Base-by-base conservation (phyloP, 2,329 filamentous ascomycete species). In the Alternaria tenuissima region DNA sequence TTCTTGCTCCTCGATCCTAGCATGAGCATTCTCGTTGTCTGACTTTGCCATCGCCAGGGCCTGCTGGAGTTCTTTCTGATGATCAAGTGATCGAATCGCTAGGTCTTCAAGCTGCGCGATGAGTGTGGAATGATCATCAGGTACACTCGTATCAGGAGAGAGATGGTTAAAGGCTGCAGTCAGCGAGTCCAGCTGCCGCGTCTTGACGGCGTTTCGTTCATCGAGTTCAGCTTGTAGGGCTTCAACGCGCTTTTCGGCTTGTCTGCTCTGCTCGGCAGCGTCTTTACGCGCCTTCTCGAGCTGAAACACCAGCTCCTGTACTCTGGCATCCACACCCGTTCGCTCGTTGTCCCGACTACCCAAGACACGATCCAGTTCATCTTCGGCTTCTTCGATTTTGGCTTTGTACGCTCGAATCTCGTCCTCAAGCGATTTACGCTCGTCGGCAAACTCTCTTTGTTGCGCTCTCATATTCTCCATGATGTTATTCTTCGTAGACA, bases 401-500 rank as follows among this genome's bases (percentile, higher is more conserved):
- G 89, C 84, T 72, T 91, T 94, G 58, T 94, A 85, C 14, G 87
- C 86, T 68, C 89, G 90, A 58, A 95, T 89, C 75, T 98, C 94
- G 16, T 87, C 84, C 68, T 97, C 92, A 0, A 98, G 83, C 9
- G 89, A 91, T 71, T 91, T 92, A 39, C 95, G 88, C 78, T 98
- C 94, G 51, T 89, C 88, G 36, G 91, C 84, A 68, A 97, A 97
- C 72, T 98, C 95, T 26, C 88, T 88, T 78, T 97, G 93, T 66
- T 96, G 87, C 12, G 94, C 90, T 74, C 98, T 93, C 81, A 99
- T 92, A 73, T 99, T 99, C 66, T 92, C 90, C 80, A 99, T 88
- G 9, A 99, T 87, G 77, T 98, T 95, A 69, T 91, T 91, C 78
- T 99, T 99, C 1, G 91, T 97, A 3, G 92, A 94, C 69, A 95